Evolutionary conservation across 1,284 basidiomycete species (phyloP), one percentile per base, ranked within the genome.

Genomic region (Acaromyces ingoldii): DNA sequence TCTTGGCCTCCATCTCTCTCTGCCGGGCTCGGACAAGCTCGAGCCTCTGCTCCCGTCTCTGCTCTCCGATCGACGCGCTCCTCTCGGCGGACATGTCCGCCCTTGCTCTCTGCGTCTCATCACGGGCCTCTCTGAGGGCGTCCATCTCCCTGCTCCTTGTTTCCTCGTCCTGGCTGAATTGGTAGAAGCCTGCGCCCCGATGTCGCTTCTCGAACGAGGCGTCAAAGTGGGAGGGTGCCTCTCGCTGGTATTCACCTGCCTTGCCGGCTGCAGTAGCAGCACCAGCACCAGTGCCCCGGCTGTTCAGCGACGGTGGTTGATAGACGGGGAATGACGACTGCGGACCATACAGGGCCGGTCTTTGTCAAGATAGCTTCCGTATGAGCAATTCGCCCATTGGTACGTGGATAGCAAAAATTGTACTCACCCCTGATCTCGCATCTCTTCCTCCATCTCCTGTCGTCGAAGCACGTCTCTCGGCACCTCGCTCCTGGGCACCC

Each of bases 141-240:
- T 87, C 87, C 87, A 91, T 87, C 76, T 93, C 85, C 53, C 79
- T 77, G 60, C 77, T 77, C 33, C 92, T 81, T 25, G 81, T 82
- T 58, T 87, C 85, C 65, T 90, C 88, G 67, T 93, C 89, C 1
- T 76, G 81, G 5, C 88, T 87, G 75, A 96, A 91, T 67, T 88
- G 84, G 72, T 91, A 92, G 77, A 86, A 88, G 0, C 83, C 90
- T 1, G 91, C 90, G 28, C 88, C 91, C 67, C 85, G 85, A 13
- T 85, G 82, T 9, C 92, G 87, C 15, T 87, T 84, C 76, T 97
- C 91, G 48, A 78, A 78, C 0, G 82, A 80, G 0, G 88, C 81
- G 73, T 95, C 89, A 74, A 90, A 97, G 73, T 91, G 89, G n/a
- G 15, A 17, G 3, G 29, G 7, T 25, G 5, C 45, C 17, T 10